phyloP scores from a whole-genome alignment of 2,329 filamentous ascomycete genomes.

The Nothomitra cinnamomea region DNA sequence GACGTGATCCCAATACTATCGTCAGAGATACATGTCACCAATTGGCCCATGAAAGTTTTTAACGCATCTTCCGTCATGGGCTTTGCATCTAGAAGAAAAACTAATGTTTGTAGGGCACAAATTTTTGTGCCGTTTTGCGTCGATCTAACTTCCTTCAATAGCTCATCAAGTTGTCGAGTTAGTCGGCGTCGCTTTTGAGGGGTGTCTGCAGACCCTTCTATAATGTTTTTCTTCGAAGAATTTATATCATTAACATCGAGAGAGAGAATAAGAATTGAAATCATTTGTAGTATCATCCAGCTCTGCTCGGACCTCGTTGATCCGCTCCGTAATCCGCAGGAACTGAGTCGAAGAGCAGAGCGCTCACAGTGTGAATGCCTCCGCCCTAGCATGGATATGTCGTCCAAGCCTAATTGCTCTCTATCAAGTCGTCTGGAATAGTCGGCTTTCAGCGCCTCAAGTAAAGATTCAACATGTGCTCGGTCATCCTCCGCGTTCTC shows the following conservation, averaged over 20 bases:
- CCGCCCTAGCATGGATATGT: constrained; percentile 37
- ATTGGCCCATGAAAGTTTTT: constrained; percentile 35
- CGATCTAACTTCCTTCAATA: constrained; percentile 20
- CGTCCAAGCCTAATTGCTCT: constrained; percentile 60
- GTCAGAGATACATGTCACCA: constrained; percentile 45
- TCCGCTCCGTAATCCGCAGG: constrained; percentile 2
- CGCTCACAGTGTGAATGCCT: constrained; percentile 9
- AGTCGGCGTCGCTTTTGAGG: constrained; percentile 10
- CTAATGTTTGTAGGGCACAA: constrained; percentile 36
- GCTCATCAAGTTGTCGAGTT: constrained; percentile 10
- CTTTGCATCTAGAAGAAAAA: constrained; percentile 30
- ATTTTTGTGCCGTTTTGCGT: constrained; percentile 24
- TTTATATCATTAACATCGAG: constrained; percentile 3
- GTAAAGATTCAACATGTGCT: constrained; percentile 42
- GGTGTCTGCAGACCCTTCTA: not conserved
- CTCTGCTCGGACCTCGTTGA: constrained; percentile 14
- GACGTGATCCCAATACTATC: constrained; percentile 50
- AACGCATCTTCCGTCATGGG: constrained; percentile 35
- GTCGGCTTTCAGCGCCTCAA: constrained; percentile 57
- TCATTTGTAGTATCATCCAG: constrained; percentile 16
- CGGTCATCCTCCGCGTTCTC: constrained; percentile 19
- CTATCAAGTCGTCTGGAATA: constrained; percentile 56
- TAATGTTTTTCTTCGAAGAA: not conserved
- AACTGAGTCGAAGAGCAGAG: not conserved
- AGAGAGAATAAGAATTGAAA: constrained; percentile 22